Evolutionary conservation across 208 protist species (phyloP).

Genomic region (Tritrichomonas musculus): DNA sequence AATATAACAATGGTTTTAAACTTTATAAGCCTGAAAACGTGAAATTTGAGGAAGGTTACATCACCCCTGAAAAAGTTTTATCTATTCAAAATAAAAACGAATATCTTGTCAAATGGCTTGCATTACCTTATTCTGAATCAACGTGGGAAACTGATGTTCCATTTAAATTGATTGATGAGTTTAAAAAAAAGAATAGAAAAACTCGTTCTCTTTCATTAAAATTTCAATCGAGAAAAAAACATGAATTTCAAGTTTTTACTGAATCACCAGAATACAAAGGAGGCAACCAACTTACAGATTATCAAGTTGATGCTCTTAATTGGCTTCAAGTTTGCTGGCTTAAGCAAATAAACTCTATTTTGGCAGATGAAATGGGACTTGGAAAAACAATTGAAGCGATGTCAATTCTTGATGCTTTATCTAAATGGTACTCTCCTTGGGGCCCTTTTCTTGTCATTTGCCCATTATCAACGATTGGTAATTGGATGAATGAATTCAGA

Average conservation of each 20-base stretch:
- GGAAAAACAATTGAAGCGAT: slow-evolving; percentile 53
- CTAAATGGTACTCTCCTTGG: not conserved
- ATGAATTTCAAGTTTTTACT: not conserved
- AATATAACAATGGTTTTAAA: too few species aligned
- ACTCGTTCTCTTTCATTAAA: not conserved
- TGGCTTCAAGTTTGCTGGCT: slow-evolving; percentile 90
- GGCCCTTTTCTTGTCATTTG: slow-evolving; percentile 50
- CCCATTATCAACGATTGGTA: slow-evolving; percentile 52
- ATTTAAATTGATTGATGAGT: not conserved
- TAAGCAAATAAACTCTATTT: slow-evolving; percentile 89
- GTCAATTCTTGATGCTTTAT: not conserved
- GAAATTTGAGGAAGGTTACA: not conserved
- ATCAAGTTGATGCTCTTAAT: slow-evolving; percentile 94
- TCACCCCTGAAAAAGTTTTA: not conserved
- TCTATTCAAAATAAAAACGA: not conserved
- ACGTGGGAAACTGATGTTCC: slow-evolving; percentile 55
- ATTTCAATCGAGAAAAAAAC: not conserved
- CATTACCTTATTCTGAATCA: slow-evolving; percentile 47
- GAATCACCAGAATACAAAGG: not conserved
- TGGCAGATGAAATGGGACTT: slow-evolving; percentile 98
- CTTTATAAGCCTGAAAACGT: too few species aligned
- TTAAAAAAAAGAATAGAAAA: not conserved
- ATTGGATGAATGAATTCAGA: slow-evolving; percentile 46
- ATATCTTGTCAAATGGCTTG: slow-evolving; percentile 61
- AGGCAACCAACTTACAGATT: slow-evolving; percentile 50